Conservation (phyloP, 225 moss, liverwort and hornwort species). For the Pseudoscleropodium purum region DNA sequence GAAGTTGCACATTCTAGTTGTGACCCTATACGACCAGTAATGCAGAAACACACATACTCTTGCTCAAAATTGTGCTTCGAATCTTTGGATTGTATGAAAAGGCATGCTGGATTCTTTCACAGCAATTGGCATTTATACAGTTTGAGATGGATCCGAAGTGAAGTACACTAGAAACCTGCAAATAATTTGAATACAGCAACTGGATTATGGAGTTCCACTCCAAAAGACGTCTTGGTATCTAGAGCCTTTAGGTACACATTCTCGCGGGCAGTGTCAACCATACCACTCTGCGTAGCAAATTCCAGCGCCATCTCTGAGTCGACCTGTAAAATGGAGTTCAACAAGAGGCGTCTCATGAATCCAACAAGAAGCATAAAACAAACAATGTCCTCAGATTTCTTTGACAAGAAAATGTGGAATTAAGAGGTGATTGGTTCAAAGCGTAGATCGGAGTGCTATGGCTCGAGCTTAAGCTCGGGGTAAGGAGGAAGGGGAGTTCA, state of each 20-base stretch:
- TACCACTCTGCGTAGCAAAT: conserved; percentile 90
- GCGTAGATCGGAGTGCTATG: background rate
- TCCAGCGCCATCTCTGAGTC: conserved; percentile 99
- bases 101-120: background rate
- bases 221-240: conserved; percentile 40
- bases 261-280: conserved; percentile 87
- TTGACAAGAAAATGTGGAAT: background rate
- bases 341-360: background rate
- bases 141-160: background rate
- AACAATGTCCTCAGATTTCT: background rate
- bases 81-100: background rate
- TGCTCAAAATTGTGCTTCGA: background rate
- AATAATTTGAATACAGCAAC: conserved; percentile 76
- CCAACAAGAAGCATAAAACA: background rate
- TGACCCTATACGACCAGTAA: background rate
- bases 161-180: conserved; percentile 29
- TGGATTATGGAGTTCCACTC: conserved; percentile 67
- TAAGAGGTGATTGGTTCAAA: background rate
- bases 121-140: background rate
- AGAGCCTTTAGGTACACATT: conserved; percentile 55
- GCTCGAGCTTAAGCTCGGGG: background rate
- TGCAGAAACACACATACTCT: background rate
- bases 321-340: conserved; percentile 38
- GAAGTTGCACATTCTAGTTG: background rate
- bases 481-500: background rate